Conservation (phyloP, 2,329 filamentous ascomycete genomes). For the Phaeosphaeriaceae sp. region DNA sequence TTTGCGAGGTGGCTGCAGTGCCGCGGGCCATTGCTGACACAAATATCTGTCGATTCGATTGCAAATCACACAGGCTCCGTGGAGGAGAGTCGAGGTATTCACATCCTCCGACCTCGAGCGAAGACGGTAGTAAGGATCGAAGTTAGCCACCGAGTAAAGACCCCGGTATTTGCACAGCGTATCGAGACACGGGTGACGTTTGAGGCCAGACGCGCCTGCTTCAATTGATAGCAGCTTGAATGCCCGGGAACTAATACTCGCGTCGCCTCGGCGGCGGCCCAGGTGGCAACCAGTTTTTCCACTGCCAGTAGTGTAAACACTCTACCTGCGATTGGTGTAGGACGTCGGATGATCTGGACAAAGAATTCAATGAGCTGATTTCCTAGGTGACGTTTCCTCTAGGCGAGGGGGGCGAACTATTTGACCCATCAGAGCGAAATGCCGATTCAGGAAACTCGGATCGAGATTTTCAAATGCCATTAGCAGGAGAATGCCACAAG, state of each 20-base stretch:
- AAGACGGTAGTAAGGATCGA: conserved; percentile 4
- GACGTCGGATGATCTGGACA: not conserved
- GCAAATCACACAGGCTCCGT: conserved; percentile 22
- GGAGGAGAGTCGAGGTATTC: conserved; percentile 16
- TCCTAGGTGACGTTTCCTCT: not conserved
- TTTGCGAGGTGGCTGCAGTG: conserved; percentile 24
- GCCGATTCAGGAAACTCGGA: conserved; percentile 5
- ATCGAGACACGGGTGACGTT: conserved; percentile 15
- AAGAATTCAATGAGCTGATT: not conserved
- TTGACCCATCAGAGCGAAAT: not conserved
- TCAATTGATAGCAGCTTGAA: not conserved
- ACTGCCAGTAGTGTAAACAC: not conserved
- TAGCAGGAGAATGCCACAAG: not conserved
- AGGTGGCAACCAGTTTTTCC: conserved; percentile 1
- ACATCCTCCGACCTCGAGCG: conserved; percentile 17
- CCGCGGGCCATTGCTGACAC: conserved; percentile 37
- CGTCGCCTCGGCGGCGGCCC: not conserved
- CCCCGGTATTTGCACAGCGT: not conserved
- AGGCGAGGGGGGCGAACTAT: not conserved
- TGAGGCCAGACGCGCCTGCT: conserved; percentile 12
- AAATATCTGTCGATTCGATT: not conserved
- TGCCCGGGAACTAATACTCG: conserved; percentile 4
- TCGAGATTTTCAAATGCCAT: conserved; percentile 5
- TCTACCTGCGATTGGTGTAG: not conserved
- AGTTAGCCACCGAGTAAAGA: conserved; percentile 13